These are phyloP conservation scores for Termitomyces sp. DNA, from an alignment of 768 basidiomycete species.

Conservation along the genomic window DNA sequence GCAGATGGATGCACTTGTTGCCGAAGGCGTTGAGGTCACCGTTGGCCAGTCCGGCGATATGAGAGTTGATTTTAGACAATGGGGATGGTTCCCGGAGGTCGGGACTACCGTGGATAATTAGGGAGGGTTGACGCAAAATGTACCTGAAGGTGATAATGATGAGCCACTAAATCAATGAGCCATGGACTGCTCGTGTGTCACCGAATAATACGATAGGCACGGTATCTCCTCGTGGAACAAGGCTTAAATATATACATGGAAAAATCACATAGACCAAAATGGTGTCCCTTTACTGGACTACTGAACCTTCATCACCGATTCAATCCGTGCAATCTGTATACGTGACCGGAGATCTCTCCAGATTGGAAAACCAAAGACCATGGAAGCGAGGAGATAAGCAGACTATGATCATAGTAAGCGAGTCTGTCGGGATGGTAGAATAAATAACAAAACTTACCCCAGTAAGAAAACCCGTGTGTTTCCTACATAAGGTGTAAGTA, in stretches of 20 bases:
- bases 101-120: conserved; percentile 13
- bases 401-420: conserved; percentile 28
- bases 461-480: conserved; percentile 42
- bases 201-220: background rate
- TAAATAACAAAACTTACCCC: conserved; percentile 28
- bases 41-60: conserved; percentile 50
- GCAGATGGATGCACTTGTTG: conserved; percentile 72
- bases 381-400: conserved; percentile 46
- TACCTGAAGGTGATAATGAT: background rate
- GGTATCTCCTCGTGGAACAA: no score
- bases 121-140: background rate
- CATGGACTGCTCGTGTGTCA: background rate
- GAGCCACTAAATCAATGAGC: background rate
- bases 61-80: conserved; percentile 50
- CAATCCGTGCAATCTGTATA: conserved; percentile 65
- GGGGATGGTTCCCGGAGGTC: conserved; percentile 63
- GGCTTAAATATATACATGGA: background rate
- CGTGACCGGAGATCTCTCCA: conserved; percentile 49
- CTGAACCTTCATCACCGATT: conserved; percentile 76
- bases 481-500: conserved; percentile 39
- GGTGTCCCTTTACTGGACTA: conserved; percentile 37
- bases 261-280: no score
- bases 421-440: background rate
- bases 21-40: conserved; percentile 78
- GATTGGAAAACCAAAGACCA: conserved; percentile 50